Evolutionary conservation across 2,329 filamentous ascomycete genomes (phyloP).

Genomic region (Sclerotinia glacialis): DNA sequence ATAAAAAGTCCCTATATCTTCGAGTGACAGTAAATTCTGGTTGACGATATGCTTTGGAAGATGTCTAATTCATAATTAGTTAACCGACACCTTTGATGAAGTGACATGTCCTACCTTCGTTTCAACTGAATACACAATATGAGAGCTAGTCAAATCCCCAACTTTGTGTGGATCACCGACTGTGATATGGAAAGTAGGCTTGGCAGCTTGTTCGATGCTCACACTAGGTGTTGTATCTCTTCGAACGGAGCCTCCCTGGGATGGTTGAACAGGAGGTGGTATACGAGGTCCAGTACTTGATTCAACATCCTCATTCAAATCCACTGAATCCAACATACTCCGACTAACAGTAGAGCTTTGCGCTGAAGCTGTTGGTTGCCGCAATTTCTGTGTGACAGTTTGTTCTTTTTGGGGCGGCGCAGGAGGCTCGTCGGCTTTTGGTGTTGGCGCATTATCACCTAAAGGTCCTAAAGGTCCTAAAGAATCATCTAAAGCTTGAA

Average conservation of each 20-base stretch:
- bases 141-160: constrained; percentile 91
- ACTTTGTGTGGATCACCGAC: constrained; percentile 98
- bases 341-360: constrained; percentile 47
- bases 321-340: constrained; percentile 61
- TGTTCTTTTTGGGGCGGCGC: constrained; percentile 67
- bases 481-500: constrained; percentile 72
- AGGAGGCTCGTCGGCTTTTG: constrained; percentile 57
- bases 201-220: constrained; percentile 87
- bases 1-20: constrained; percentile 93
- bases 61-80: constrained; percentile 58
- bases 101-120: constrained; percentile 65
- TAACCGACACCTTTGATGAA: background rate
- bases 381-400: constrained; percentile 57
- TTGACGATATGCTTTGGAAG: constrained; percentile 92
- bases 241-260: constrained; percentile 51
- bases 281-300: constrained; percentile 54
- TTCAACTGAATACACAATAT: constrained; percentile 94
- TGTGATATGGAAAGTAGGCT: constrained; percentile 83
- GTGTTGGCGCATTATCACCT: constrained; percentile 46
- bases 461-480: constrained; percentile 73
- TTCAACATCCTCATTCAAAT: constrained; percentile 65
- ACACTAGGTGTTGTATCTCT: constrained; percentile 70
- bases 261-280: constrained; percentile 62
- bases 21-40: constrained; percentile 90
- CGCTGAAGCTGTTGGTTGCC: constrained; percentile 42